Conservation (phyloP, 23 red algal genomes). For the Agarophyton chilense region DNA sequence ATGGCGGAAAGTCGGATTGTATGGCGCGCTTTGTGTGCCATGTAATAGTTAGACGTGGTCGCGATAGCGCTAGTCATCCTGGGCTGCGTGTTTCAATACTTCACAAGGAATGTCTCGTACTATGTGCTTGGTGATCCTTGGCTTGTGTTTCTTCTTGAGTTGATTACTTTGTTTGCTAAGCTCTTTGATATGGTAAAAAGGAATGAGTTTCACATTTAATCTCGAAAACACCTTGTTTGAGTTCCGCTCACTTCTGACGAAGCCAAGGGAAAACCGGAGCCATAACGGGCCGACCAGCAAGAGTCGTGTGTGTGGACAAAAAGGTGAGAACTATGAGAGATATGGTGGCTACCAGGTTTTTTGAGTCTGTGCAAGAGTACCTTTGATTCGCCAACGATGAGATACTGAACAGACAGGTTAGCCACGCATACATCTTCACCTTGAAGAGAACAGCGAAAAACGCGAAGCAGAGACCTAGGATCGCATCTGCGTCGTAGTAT, state of each 20-base stretch:
- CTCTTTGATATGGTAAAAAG: background rate
- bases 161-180: conserved; percentile 29
- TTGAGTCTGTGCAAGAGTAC: conserved; percentile 39
- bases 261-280: conserved; percentile 50
- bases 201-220: background rate
- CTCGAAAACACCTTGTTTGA: background rate
- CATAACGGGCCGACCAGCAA: conserved; percentile 35
- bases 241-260: background rate
- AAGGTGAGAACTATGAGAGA: conserved; percentile 57
- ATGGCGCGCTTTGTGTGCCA: background rate
- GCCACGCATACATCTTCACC: conserved; percentile 53
- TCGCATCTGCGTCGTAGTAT: conserved; percentile 33
- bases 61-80: background rate
- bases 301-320: conserved; percentile 31
- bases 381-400: conserved; percentile 61
- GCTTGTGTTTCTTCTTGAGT: background rate
- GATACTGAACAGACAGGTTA: conserved; percentile 31
- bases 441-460: conserved; percentile 26
- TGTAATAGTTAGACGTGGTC: background rate
- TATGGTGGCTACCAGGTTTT: conserved; percentile 5
- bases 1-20: background rate
- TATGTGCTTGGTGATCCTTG: background rate
- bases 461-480: conserved; percentile 43
- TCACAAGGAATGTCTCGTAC: background rate
- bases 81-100: background rate